Evolutionary conservation across 441 rosid genomes (phyloP), one percentile per base, ranked within the genome.

Genomic region (Arabidopsis hybrid): DNA sequence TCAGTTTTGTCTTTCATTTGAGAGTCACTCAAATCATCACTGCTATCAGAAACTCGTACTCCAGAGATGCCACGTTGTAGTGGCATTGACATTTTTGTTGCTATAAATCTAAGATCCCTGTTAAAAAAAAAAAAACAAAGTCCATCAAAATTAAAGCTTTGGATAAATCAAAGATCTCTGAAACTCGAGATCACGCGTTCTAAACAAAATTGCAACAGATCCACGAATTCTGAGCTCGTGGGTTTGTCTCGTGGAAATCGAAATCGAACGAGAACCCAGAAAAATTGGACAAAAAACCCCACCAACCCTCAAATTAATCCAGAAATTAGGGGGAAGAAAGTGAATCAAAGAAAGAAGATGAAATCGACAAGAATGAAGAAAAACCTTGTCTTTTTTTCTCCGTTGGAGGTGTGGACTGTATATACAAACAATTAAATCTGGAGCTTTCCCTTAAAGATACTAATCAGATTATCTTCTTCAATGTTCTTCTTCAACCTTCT

Each of bases 1-100:
- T 87, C 96, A 10, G 86, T 75, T 74, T 82, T 90, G 81, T 85
- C 97, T 71, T 93, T 91, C 96, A 82, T 87, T 78, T 88, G 91
- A n/a, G 90, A 86, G 64, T 89, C 97, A 86, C 86, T 71, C 11
- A 87, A 80, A 76, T 92, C 97, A 50, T 85, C 82, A 81, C 73
- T 83, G 65, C 83, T 74, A 46, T 87, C 92, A 3, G 96, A 85
- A 85, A 85, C 85, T 87, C 97, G 85, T 26, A 77, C 75, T 62
- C 86, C 94, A 46, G 91, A 80, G 65, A 73, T 78, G 65, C 96
- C 96, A 73, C 97, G 88, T 61, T 80, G 91, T 63, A 88, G 88
- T 79, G 97, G 94, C 95, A 89, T 81, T 45, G 97, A 80, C 97
- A 91, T 94, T 69, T 77, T 18, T 35, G 32, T 39, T 36, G 61